phyloP scores from a whole-genome alignment of 192 early-diverging fungal species.

The Phlyctochytrium arcticum region DNA sequence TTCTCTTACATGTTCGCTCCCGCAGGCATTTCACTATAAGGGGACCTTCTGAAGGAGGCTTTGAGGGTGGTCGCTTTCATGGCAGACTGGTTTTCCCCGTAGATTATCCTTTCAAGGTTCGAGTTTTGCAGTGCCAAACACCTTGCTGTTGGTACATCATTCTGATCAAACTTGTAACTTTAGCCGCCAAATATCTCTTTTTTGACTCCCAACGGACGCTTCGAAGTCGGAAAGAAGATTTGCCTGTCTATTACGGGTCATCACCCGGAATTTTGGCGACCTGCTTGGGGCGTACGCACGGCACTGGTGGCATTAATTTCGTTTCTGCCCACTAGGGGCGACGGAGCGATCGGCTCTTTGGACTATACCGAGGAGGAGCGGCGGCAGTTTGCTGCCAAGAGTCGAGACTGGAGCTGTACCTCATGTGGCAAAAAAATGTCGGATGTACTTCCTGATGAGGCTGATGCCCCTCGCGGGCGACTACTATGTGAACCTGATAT shows the following conservation, averaged over 20 bases:
- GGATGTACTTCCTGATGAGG: slow-evolving; percentile 33
- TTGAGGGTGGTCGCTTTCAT: slow-evolving; percentile 86
- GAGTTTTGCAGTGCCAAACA: background rate
- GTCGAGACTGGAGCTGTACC: slow-evolving; percentile 39
- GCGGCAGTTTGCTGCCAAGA: slow-evolving; percentile 54
- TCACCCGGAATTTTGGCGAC: slow-evolving; percentile 95
- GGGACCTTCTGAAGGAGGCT: slow-evolving; percentile 82
- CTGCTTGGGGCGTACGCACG: slow-evolving; percentile 94
- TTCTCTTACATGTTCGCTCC: background rate
- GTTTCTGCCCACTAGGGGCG: slow-evolving; percentile 84
- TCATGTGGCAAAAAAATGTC: slow-evolving; percentile 22
- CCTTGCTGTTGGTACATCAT: background rate
- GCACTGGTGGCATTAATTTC: slow-evolving; percentile 83
- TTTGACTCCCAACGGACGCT: slow-evolving; percentile 65
- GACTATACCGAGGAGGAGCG: slow-evolving; percentile 68
- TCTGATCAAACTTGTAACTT: background rate
- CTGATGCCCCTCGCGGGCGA: slow-evolving; percentile 22
- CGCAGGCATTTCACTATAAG: slow-evolving; percentile 82
- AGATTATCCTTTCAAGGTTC: slow-evolving; percentile 88
- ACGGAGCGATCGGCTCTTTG: slow-evolving; percentile 76
- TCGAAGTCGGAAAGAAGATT: slow-evolving; percentile 90
- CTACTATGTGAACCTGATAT: slow-evolving; percentile 23
- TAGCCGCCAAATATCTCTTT: slow-evolving; percentile 51
- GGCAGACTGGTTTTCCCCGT: slow-evolving; percentile 87
- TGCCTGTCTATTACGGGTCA: slow-evolving; percentile 91